Evolutionary conservation across 2,329 filamentous ascomycete species (phyloP), one percentile per base, ranked within the genome.

Genomic region (Setomelanomma holmii): DNA sequence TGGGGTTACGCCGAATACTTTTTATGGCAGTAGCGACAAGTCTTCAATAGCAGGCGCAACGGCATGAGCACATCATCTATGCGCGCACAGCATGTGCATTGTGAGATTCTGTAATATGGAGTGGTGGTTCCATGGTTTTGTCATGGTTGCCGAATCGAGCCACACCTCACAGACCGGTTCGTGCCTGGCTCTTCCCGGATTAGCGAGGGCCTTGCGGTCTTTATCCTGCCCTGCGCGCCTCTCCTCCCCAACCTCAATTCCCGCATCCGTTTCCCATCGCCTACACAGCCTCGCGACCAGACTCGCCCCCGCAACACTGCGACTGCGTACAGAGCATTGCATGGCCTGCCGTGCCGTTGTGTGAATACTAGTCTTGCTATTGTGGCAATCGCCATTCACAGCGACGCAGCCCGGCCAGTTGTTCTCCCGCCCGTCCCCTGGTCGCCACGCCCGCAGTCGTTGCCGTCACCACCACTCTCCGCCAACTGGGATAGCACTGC

Each of bases 391-490:
- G 43, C 40, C 55, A 49, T 42, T 56, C 58, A 51, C 55, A 34
- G 36, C 40, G 33, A n/a, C n/a, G n/a, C n/a, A n/a, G n/a, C 53
- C 42, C 56, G 45, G 45, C 53, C 45, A 51, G 39, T 46, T 54
- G 34, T 40, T 45, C 39, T 51, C 46, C 50, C 57, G 48, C 50
- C 43, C 23, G 46, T 51, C 52, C 53, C 45, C 62, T 60, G 51
- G 42, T 68, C 58, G 64, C 65, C 66, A 64, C 66, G 24, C 24
- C 11, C 34, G 51, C 54, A 61, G 48, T 66, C 61, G 56, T 63
- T 50, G 53, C 67, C 64, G 55, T 66, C 64, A 66, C 61, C 66
- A 66, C 57, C 45, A 36, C 38, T 30, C 27, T 6, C 21, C 39
- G 27, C 20, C 27, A 21, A 23, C 44, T n/a, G 27, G 7, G 20